phyloP scores from a whole-genome alignment of 2,329 filamentous ascomycete genomes.

The Ceratocystis cubensis region DNA sequence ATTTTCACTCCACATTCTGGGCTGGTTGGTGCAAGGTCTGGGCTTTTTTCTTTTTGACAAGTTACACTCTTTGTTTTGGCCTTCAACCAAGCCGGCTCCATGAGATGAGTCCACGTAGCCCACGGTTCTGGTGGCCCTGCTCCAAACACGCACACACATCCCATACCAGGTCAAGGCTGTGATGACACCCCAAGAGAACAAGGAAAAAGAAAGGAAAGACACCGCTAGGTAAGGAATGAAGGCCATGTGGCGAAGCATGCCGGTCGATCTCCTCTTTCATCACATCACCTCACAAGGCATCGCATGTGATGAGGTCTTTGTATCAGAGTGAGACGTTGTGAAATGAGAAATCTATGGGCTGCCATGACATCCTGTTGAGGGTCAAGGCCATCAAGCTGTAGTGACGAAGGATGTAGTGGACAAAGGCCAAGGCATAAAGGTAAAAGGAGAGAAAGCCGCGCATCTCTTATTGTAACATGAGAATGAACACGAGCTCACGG shows the following conservation, averaged over 20 bases:
- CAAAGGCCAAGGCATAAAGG: background rate
- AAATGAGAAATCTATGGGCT: background rate
- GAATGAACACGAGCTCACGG: too few species aligned
- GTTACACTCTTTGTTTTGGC: background rate
- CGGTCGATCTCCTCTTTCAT: background rate
- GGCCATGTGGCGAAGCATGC: background rate
- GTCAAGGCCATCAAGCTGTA: too few species aligned
- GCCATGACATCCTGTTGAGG: too few species aligned
- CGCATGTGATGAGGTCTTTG: background rate
- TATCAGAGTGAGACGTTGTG: conserved; percentile 5
- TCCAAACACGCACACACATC: background rate
- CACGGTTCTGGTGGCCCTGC: too few species aligned
- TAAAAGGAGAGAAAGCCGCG: background rate
- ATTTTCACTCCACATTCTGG: background rate
- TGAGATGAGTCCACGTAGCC: too few species aligned
- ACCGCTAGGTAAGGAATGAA: background rate
- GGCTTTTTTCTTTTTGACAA: background rate
- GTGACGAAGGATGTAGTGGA: background rate
- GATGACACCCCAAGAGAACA: background rate
- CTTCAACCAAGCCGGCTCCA: background rate
- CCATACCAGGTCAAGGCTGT: too few species aligned
- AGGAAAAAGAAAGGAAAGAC: background rate
- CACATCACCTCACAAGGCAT: too few species aligned
- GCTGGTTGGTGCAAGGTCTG: background rate
- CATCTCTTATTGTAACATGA: background rate